Percentiles rank a stretch among this genome's conserved stretches.
Conservation (phyloP, 805 yeast genomes). For the Clavispora santaluciae region DNA sequence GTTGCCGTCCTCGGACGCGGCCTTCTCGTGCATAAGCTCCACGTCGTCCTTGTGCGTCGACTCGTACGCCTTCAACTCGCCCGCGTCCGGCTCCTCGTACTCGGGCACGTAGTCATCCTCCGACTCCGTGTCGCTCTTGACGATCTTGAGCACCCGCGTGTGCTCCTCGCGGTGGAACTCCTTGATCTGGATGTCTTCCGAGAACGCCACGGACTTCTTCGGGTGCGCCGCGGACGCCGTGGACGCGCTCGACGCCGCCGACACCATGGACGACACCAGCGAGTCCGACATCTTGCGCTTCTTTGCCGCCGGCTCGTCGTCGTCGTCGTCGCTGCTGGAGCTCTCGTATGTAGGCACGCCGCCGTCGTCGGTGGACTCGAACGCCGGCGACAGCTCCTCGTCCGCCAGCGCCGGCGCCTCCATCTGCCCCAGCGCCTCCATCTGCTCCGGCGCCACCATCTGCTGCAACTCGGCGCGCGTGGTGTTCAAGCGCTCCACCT, state of each 20-base stretch:
- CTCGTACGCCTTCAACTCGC: constrained; percentile 11
- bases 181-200: constrained; percentile 38
- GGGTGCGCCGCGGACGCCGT: not conserved
- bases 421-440: constrained; percentile 3
- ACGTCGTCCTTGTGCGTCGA: constrained; percentile 28
- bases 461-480: constrained; percentile 30
- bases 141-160: constrained; percentile 18
- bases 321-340: constrained; percentile 16
- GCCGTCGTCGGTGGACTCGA: constrained; percentile 18
- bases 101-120: constrained; percentile 5
- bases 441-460: constrained; percentile 16
- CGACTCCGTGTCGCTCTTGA: constrained; percentile 16
- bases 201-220: constrained; percentile 36
- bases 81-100: constrained; percentile 2
- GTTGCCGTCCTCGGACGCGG: constrained; percentile 4
- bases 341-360: constrained; percentile 14
- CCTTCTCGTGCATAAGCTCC: constrained; percentile 23
- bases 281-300: constrained; percentile 17
- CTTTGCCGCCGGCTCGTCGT: constrained; percentile 14
- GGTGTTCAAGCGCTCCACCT: constrained; percentile 22
- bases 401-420: constrained; percentile 3
- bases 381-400: constrained; percentile 19
- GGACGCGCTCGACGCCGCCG: not conserved
- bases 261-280: constrained; percentile 16
- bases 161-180: constrained; percentile 38